Evolutionary conservation across 2,329 filamentous ascomycete species (phyloP).

Genomic region (Aspergillus pseudotamarii): DNA sequence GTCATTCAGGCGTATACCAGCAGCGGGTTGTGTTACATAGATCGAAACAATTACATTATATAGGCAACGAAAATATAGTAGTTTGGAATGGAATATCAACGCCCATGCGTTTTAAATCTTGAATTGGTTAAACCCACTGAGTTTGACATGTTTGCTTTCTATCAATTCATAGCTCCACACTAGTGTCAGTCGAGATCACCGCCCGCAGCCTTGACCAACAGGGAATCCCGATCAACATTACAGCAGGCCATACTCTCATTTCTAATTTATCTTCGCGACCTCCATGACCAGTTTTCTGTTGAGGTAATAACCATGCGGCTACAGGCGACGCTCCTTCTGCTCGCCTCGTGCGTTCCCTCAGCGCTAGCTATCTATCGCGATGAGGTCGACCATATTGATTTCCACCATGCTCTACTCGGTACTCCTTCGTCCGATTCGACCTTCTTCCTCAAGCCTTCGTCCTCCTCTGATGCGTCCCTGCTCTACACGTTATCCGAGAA

Average conservation of each 20-base stretch:
- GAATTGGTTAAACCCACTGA: not conserved
- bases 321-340: slow-evolving; percentile 41
- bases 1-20: not conserved
- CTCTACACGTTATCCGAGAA: slow-evolving; percentile 90
- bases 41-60: not conserved
- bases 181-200: slow-evolving; percentile 18
- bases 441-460: slow-evolving; percentile 89
- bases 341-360: slow-evolving; percentile 52
- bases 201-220: slow-evolving; percentile 18
- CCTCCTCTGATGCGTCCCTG: slow-evolving; percentile 80
- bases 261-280: slow-evolving; percentile 19
- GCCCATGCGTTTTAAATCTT: not conserved
- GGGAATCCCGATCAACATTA: slow-evolving; percentile 6
- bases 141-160: not conserved
- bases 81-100: not conserved
- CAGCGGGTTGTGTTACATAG: not conserved
- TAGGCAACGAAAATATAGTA: not conserved
- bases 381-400: slow-evolving; percentile 89
- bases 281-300: slow-evolving; percentile 36
- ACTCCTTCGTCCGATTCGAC: slow-evolving; percentile 79
- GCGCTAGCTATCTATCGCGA: slow-evolving; percentile 77
- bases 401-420: slow-evolving; percentile 87
- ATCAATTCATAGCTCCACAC: not conserved
- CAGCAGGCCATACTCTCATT: slow-evolving; percentile 15
- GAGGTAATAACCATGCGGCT: slow-evolving; percentile 43